These are phyloP conservation scores for Schwanniomyces pseudopolymorphus DNA, from an alignment of 805 yeast genomes.

Conservation along the genomic window DNA sequence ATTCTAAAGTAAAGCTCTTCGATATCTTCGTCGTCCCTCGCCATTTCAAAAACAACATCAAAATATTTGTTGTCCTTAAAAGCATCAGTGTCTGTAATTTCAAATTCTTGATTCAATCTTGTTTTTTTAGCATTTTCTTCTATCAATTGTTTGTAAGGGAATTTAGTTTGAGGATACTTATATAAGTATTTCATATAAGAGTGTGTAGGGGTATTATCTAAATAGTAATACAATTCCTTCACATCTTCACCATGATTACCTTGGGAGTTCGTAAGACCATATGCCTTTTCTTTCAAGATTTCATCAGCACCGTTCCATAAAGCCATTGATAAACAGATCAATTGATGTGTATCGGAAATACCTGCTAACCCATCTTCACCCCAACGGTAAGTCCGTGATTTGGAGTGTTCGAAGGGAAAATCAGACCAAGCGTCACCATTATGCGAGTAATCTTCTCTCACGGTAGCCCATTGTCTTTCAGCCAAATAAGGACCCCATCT, in stretches of 20 bases:
- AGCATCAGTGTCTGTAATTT: conserved; percentile 76
- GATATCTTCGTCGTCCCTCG: conserved; percentile 77
- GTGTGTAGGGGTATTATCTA: conserved; percentile 92
- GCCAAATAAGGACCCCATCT: conserved; percentile 91
- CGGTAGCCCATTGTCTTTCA: conserved; percentile 87
- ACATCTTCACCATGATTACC: conserved; percentile 98
- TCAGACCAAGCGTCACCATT: conserved; percentile 90
- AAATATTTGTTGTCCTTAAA: conserved; percentile 76
- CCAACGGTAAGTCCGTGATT: conserved; percentile 84
- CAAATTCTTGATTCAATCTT: conserved; percentile 73
- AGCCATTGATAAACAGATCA: conserved; percentile 74
- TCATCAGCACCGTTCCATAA: conserved; percentile 91
- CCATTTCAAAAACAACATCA: conserved; percentile 87
- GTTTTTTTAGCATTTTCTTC: conserved; percentile 64
- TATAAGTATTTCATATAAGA: conserved; percentile 88
- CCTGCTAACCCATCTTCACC: conserved; percentile 96
- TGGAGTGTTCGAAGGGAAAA: conserved; percentile 83
- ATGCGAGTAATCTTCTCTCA: conserved; percentile 82
- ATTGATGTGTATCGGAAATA: conserved; percentile 78
- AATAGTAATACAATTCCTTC: conserved; percentile 78
- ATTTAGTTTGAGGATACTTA: conserved; percentile 86
- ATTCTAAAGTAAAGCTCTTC: conserved; percentile 80
- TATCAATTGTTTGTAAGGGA: conserved; percentile 76
- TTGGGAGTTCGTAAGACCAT: conserved; percentile 87
- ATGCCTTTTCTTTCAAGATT: conserved; percentile 79